These are phyloP conservation scores for Pseudogymnoascus sp. DNA, from an alignment of 2,329 filamentous ascomycete genomes.

Conservation along the genomic window DNA sequence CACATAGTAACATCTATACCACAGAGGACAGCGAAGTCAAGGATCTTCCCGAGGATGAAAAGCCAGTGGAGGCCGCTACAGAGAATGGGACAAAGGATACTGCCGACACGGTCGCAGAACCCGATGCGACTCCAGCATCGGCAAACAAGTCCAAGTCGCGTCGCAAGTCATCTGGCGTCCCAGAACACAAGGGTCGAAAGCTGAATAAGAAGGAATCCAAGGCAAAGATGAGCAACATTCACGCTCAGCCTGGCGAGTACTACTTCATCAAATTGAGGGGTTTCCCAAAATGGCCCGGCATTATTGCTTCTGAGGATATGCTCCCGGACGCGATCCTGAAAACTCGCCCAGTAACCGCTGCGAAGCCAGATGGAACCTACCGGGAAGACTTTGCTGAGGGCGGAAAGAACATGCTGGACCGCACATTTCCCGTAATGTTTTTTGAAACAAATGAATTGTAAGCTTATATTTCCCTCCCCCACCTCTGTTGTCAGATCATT, in stretches of 20 bases:
- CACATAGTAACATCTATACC: not conserved
- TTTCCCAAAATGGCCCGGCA: constrained; percentile 86
- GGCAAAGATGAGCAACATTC: constrained; percentile 58
- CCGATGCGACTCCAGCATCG: constrained; percentile 33
- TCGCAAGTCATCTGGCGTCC: constrained; percentile 62
- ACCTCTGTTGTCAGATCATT: not conserved
- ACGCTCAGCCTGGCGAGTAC: constrained; percentile 84
- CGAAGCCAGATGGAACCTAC: constrained; percentile 74
- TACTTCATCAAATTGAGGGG: constrained; percentile 92
- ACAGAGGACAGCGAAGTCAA: constrained; percentile 16
- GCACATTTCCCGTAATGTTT: constrained; percentile 93
- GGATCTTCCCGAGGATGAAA: constrained; percentile 17
- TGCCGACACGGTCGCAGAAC: constrained; percentile 26
- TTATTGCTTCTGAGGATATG: constrained; percentile 92
- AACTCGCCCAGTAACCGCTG: constrained; percentile 74
- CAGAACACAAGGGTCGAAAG: constrained; percentile 67
- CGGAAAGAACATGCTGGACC: constrained; percentile 74
- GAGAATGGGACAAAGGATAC: constrained; percentile 28
- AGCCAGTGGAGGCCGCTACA: constrained; percentile 28
- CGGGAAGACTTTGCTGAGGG: constrained; percentile 80
- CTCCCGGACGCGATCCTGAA: constrained; percentile 70
- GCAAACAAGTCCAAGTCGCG: constrained; percentile 42
- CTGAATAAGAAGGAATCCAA: constrained; percentile 78
- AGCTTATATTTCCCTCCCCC: constrained; percentile 37
- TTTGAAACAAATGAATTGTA: constrained; percentile 94